phyloP scores from a whole-genome alignment of 768 basidiomycete species.

The Boletellus ananas region DNA sequence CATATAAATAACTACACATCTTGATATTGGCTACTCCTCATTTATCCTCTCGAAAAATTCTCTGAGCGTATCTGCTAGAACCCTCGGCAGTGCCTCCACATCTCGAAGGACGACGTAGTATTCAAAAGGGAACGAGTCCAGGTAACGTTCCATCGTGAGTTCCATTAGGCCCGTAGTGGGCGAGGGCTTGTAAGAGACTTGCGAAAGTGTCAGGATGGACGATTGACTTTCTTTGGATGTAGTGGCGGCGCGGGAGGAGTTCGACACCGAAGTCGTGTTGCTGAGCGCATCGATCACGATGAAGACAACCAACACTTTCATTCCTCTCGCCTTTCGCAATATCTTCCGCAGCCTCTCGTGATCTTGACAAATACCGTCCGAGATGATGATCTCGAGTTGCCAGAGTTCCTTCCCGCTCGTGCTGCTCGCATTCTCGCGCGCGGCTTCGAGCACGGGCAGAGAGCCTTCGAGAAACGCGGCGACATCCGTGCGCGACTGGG shows the following conservation, averaged over 20 bases:
- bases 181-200: slow-evolving; percentile 71
- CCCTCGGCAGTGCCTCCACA: slow-evolving; percentile 89
- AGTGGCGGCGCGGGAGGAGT: slow-evolving; percentile 4
- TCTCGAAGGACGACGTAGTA: slow-evolving; percentile 91
- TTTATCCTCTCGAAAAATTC: slow-evolving; percentile 89
- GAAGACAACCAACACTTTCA: slow-evolving; percentile 94
- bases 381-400: slow-evolving; percentile 98
- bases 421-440: slow-evolving; percentile 60
- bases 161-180: slow-evolving; percentile 65
- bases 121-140: slow-evolving; percentile 97
- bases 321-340: slow-evolving; percentile 81
- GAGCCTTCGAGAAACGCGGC: slow-evolving; percentile 77
- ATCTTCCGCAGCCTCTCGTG: slow-evolving; percentile 79
- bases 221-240: slow-evolving; percentile 39
- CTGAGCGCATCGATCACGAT: slow-evolving; percentile 90
- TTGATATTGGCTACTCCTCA: slow-evolving; percentile 45
- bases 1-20: neutral
- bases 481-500: slow-evolving; percentile 87
- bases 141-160: slow-evolving; percentile 80
- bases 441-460: slow-evolving; percentile 67
- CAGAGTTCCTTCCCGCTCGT: slow-evolving; percentile 78
- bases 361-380: slow-evolving; percentile 98
- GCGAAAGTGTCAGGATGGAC: slow-evolving; percentile 92
- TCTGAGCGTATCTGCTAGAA: slow-evolving; percentile 80
- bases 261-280: slow-evolving; percentile 30